Base-by-base conservation (phyloP, 2,329 filamentous ascomycete species). In the Chalara sp. region DNA sequence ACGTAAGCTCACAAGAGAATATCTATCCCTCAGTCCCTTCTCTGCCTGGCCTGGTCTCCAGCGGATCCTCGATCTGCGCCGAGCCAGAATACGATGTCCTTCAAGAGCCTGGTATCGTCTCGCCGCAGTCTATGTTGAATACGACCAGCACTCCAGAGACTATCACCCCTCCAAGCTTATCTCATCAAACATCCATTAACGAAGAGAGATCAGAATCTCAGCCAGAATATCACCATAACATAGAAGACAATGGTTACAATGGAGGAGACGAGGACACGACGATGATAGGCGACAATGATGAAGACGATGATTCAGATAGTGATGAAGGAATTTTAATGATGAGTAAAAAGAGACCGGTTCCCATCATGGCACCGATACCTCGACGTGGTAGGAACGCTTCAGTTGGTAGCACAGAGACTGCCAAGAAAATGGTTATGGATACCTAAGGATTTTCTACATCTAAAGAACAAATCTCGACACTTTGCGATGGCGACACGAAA, bases 51-150 rank as follows among this genome's bases (percentile, higher is more conserved):
- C 68, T 84, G 6, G 70, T 84, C 8, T 84, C 81, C 51, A 79
- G 81, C 8, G 79, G 80, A 6, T 83, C 80, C 60, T 85, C 81
- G 2, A 74, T 84, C 7, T 84, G 80, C 11, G 79, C 78, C 1
- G 81, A 84, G 57, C 69, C 76, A 28, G 81, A 85, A 55, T 78
- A 75, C 1, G 81, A 84, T 46, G 78, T 82, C 39, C 68, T 83
- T 3, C 67, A 74, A 49, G 70, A 67, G 28, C 77, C 76, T 7
- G 32, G 77, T 72, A 4, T 59, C 76, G 47, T 63, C 57, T 12
- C 80, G 78, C 62, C 54, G 5, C 53, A 61, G 21, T 45, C 53
- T 13, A 51, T 50, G 8, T 54, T 57, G 13, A 58, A 53, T 11
- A 49, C 53, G 3, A 52, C 59, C 6, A 56, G 53, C 33, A 62